These are phyloP conservation scores for Metschnikowia sp. DNA, from an alignment of 805 yeast species.

Conservation along the genomic window DNA sequence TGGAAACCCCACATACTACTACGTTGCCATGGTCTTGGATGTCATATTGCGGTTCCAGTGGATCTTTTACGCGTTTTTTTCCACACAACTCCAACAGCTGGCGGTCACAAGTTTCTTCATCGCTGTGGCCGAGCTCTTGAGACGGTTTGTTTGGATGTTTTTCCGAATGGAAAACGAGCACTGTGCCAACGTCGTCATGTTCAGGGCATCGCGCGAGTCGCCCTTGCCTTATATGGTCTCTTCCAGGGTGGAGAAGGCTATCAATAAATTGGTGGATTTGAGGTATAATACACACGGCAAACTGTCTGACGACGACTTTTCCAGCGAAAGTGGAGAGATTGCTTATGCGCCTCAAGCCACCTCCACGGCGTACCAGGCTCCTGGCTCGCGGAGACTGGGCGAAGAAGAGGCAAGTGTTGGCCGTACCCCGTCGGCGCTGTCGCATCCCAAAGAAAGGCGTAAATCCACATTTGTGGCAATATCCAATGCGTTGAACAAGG, in stretches of 20 bases:
- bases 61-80: constrained; percentile 83
- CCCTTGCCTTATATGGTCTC: constrained; percentile 72
- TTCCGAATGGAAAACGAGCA: constrained; percentile 97
- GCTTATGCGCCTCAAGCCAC: constrained; percentile 2
- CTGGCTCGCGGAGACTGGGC: not conserved
- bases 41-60: constrained; percentile 81
- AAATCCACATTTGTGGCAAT: constrained; percentile 41
- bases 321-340: not conserved
- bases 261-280: constrained; percentile 34
- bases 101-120: constrained; percentile 81
- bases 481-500: constrained; percentile 60
- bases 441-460: constrained; percentile 16
- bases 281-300: constrained; percentile 21
- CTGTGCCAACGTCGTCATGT: constrained; percentile 79
- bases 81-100: constrained; percentile 76
- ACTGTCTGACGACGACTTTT: constrained; percentile 10
- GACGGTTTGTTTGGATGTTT: constrained; percentile 87
- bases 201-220: constrained; percentile 83
- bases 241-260: constrained; percentile 32
- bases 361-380: constrained; percentile 1
- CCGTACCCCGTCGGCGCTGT: constrained; percentile 3
- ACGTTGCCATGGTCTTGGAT: constrained; percentile 70
- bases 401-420: constrained; percentile 4
- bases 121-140: constrained; percentile 74
- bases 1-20: constrained; percentile 57